Evolutionary conservation across 768 basidiomycete genomes (phyloP).

Genomic region (Pleurotus sapidus): DNA sequence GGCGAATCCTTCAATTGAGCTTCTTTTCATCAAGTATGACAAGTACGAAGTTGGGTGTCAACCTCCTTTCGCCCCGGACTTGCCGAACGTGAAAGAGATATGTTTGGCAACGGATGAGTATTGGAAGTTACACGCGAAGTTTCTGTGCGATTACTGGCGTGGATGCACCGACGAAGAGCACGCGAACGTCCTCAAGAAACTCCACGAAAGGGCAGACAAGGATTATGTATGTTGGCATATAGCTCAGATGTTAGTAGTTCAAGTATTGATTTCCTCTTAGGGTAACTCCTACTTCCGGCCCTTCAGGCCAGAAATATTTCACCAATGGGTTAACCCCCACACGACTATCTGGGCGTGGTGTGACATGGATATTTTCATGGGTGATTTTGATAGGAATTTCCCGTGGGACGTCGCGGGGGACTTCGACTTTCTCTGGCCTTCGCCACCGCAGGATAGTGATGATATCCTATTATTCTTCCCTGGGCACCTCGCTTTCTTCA

Average conservation of each 20-base stretch:
- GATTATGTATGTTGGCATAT: neutral
- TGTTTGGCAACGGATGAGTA: slow-evolving; percentile 5
- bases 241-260: neutral
- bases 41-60: slow-evolving; percentile 1
- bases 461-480: slow-evolving; percentile 1
- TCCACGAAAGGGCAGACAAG: neutral
- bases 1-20: slow-evolving; percentile 8
- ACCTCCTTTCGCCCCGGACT: neutral
- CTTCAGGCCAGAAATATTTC: slow-evolving; percentile 6
- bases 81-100: neutral
- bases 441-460: neutral
- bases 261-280: neutral
- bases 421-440: slow-evolving; percentile 4
- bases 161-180: neutral
- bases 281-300: slow-evolving; percentile 8
- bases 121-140: slow-evolving; percentile 3
- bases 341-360: slow-evolving; percentile 12
- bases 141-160: slow-evolving; percentile 7
- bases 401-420: slow-evolving; percentile 9
- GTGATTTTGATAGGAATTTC: slow-evolving; percentile 5
- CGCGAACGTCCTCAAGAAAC: neutral
- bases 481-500: slow-evolving; percentile 9
- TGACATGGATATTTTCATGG: slow-evolving; percentile 9
- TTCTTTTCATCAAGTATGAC: slow-evolving; percentile 8
- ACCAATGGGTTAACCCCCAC: slow-evolving; percentile 8